Base-by-base conservation (phyloP, 1,284 basidiomycete species). In the Austropuccinia psidii region DNA sequence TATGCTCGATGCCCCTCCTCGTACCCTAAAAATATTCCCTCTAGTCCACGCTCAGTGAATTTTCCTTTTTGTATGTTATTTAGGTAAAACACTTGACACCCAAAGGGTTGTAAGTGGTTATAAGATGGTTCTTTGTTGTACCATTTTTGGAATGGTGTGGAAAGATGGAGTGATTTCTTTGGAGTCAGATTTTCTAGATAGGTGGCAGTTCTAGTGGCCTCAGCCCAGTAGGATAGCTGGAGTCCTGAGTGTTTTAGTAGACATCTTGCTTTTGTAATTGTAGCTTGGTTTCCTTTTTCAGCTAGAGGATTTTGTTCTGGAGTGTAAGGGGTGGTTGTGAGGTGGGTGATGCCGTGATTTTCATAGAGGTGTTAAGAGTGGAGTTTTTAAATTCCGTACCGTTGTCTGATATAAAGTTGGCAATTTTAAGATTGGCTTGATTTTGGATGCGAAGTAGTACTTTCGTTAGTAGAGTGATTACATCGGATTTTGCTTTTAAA, bases 251-350 rank as follows among this genome's bases (percentile, higher is more conserved):
- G 73, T 8, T 77, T 52, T 0, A 82, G 75, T 75, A 83, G 76
- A 0, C 79, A 77, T 1, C 78, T 66, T 8, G 75, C 75, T 33
- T 72, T 75, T 17, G 79, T 77, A 1, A 79, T 61, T n/a, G 77
- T 77, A 1, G 79, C 82, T 0, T 79, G 68, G 75, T 79, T 76
- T 31, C 75, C 13, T 55, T 80, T 60, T 76, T 80, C 77, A 0
- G 80, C 76, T 43, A 78, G 75, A 76, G 81, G 70, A 76, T 81
- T 83, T 73, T 77, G n/a, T 57, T 78, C 58, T 37, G 58, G 58
- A 17, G 58, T 61, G 35, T 45, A 64, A 7, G 37, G 39, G 2
- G 60, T 41, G 27, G 60, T 64, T 13, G 60, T 43, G 4, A 43
- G 11, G 27, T 45, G 35, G 17, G 41, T 27, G 19, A 64, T 64